phyloP scores from a whole-genome alignment of 2,329 filamentous ascomycete genomes.

The Aspergillus novoparasiticus region DNA sequence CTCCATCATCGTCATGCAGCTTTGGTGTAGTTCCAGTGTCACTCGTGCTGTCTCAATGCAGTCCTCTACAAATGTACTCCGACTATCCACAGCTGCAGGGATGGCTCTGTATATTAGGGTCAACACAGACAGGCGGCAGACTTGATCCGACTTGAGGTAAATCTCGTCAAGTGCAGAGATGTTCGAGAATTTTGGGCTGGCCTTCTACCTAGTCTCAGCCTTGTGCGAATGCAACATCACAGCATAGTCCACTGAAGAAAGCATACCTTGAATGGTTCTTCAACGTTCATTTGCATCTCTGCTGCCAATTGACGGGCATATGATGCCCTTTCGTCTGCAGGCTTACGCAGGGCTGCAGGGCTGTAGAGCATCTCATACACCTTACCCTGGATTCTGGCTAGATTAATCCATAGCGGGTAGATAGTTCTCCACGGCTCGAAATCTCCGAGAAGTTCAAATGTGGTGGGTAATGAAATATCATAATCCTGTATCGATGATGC shows the following conservation, averaged over 20 bases:
- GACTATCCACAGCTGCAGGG: constrained; percentile 32
- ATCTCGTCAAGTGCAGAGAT: constrained; percentile 31
- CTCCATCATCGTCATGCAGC: constrained; percentile 29
- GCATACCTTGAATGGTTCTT: constrained; percentile 34
- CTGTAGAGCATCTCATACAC: constrained; percentile 62
- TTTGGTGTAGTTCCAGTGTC: constrained; percentile 38
- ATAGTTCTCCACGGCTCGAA: constrained; percentile 47
- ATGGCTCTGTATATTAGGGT: constrained; percentile 45
- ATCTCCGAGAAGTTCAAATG: constrained; percentile 14
- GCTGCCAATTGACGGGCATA: constrained; percentile 32
- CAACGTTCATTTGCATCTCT: constrained; percentile 31
- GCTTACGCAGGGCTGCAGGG: constrained; percentile 31
- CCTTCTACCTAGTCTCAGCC: constrained; percentile 13
- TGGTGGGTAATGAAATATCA: constrained; percentile 56
- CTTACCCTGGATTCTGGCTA: constrained; percentile 60
- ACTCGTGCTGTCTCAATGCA: constrained; percentile 42
- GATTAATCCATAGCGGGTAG: constrained; percentile 57
- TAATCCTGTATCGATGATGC: constrained; percentile 61
- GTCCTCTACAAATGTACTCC: constrained; percentile 36
- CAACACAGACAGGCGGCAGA: constrained; percentile 39
- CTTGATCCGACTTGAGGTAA: constrained; percentile 36
- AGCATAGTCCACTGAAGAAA: neutral
- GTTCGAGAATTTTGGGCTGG: constrained; percentile 10
- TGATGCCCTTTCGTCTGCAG: constrained; percentile 27
- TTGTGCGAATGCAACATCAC: neutral